phyloP scores from a whole-genome alignment of 2,329 filamentous ascomycete species.

The Botrytis elliptica region DNA sequence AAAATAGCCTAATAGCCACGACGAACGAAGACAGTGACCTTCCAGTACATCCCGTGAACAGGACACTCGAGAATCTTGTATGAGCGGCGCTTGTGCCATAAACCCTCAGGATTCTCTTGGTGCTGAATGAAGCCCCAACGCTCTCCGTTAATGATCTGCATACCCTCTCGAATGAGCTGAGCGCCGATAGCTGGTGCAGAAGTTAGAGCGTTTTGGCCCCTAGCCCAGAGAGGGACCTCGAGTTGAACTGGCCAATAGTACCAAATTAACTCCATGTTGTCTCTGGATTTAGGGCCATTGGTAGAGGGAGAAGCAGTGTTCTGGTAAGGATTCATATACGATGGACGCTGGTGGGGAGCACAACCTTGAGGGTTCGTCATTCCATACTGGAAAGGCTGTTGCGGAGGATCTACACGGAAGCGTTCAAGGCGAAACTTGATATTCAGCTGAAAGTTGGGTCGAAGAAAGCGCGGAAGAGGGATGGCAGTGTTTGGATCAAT shows the following conservation, averaged over 20 bases:
- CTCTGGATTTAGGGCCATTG: background rate
- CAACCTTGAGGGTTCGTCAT: background rate
- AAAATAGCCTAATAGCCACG: constrained; percentile 9
- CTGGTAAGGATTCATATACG: background rate
- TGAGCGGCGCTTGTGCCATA: constrained; percentile 13
- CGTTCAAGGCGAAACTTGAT: constrained; percentile 17
- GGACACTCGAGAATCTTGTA: constrained; percentile 17
- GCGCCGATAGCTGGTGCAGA: background rate
- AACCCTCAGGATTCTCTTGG: background rate
- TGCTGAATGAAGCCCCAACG: constrained; percentile 5
- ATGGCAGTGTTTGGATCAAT: background rate
- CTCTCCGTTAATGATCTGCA: constrained; percentile 18
- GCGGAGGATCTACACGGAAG: background rate
- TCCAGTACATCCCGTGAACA: constrained; percentile 6
- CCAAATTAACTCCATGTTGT: background rate
- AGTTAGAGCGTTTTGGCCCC: background rate
- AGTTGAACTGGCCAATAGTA: constrained; percentile 16
- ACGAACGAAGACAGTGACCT: constrained; percentile 18
- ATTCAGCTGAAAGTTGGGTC: background rate
- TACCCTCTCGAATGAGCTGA: background rate
- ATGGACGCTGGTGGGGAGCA: background rate
- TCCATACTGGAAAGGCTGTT: background rate
- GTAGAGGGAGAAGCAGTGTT: background rate
- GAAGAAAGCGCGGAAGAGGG: background rate
- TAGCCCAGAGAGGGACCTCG: constrained; percentile 11